These are phyloP conservation scores for Gaultheria prostrata DNA, from an alignment of 148 eudicot species.

Conservation along the genomic window DNA sequence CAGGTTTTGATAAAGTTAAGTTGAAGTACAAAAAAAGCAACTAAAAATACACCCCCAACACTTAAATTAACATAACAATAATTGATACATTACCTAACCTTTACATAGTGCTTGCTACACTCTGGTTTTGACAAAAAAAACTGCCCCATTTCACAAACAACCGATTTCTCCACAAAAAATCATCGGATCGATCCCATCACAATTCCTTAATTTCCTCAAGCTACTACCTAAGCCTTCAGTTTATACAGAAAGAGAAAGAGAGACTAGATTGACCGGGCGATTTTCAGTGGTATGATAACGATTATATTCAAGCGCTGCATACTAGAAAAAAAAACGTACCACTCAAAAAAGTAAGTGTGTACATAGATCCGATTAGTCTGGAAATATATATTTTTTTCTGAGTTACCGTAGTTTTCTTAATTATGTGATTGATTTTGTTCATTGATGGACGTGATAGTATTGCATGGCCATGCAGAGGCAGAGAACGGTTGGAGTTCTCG, in stretches of 20 bases:
- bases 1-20: slow-evolving; percentile 15
- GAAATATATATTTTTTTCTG: neutral
- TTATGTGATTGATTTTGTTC: slow-evolving; percentile 21
- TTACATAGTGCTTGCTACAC: neutral
- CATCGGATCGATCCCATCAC: slow-evolving; percentile 2
- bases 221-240: neutral
- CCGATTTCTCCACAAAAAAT: slow-evolving; percentile 15
- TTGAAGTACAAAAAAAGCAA: slow-evolving; percentile 9
- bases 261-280: neutral
- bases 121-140: neutral
- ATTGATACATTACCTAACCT: neutral
- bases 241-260: slow-evolving; percentile 6
- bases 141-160: slow-evolving; percentile 11
- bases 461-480: slow-evolving; percentile 27
- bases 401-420: neutral
- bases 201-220: neutral
- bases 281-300: neutral
- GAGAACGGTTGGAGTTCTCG: slow-evolving; percentile 31
- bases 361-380: neutral
- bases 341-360: neutral
- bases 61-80: neutral
- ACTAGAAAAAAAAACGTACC: neutral
- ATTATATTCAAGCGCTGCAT: neutral
- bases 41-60: neutral
- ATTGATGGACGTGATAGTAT: slow-evolving; percentile 12